phyloP scores from a whole-genome alignment of 208 protist genomes.

The Wallacemonas rigidus region DNA sequence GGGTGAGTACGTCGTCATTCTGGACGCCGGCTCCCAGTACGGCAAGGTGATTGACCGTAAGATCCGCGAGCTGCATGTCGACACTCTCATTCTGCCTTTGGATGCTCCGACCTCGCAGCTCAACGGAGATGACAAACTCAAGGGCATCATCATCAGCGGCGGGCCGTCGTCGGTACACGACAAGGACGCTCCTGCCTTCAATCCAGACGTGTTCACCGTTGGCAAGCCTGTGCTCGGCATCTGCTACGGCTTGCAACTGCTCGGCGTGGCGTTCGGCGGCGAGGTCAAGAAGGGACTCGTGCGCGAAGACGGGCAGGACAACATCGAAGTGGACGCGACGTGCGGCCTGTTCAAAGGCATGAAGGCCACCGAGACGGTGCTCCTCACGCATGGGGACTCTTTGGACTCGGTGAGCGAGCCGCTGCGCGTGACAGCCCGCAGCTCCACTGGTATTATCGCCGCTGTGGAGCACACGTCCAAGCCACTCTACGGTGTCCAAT shows the following conservation, averaged over 20 bases:
- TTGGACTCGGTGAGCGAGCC: constrained; percentile 40
- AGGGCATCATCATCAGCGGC: constrained; percentile 96
- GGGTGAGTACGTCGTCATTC: constrained; percentile 91
- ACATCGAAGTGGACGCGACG: constrained; percentile 67
- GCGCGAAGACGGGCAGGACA: constrained; percentile 96
- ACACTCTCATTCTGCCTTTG: constrained; percentile 91
- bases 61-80: constrained; percentile 94
- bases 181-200: constrained; percentile 82
- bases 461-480: constrained; percentile 71
- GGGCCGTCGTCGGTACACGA: constrained; percentile 92
- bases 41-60: constrained; percentile 96
- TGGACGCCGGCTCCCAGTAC: constrained; percentile 97
- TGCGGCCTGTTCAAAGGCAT: constrained; percentile 74
- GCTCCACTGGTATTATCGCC: constrained; percentile 75
- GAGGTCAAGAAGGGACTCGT: constrained; percentile 81
- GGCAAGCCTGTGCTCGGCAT: constrained; percentile 95
- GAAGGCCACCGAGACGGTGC: constrained; percentile 56
- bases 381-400: constrained; percentile 96
- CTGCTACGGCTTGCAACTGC: constrained; percentile 98
- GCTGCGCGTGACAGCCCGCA: constrained; percentile 66
- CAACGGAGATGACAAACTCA: constrained; percentile 49
- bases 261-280: constrained; percentile 87
- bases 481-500: constrained; percentile 95
- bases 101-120: constrained; percentile 58
- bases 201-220: constrained; percentile 72